Percentiles rank a stretch among this genome's conserved stretches.
Evolutionary conservation across 2,329 filamentous ascomycete genomes (phyloP).

Genomic region (Botryotinia globosa): DNA sequence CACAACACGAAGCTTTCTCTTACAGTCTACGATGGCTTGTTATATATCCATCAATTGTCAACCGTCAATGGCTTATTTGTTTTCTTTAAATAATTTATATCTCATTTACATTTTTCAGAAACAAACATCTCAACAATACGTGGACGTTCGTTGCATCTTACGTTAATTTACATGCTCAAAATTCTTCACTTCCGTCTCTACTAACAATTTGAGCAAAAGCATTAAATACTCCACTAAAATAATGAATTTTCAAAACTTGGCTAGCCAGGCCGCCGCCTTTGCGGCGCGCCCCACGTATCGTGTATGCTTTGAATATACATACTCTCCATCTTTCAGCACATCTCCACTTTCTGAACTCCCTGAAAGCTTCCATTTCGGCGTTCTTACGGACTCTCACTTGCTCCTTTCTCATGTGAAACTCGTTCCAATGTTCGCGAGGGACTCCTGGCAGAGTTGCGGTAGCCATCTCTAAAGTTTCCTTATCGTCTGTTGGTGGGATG

Average conservation of each 20-base stretch:
- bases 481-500: background rate
- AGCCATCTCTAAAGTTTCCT: background rate
- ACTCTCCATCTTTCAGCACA: background rate
- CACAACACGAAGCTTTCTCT: background rate
- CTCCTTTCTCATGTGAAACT: background rate
- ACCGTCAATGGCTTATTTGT: rapidly evolving
- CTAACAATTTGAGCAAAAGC: too few species aligned
- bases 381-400: background rate
- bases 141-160: background rate
- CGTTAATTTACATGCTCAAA: background rate
- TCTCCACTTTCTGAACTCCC: background rate
- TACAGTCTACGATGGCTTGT: too few species aligned
- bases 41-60: background rate
- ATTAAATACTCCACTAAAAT: too few species aligned
- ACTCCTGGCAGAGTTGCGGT: background rate
- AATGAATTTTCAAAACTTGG: too few species aligned
- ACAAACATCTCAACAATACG: background rate
- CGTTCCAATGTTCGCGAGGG: background rate
- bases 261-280: background rate
- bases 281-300: too few species aligned
- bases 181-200: background rate
- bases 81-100: background rate
- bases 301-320: background rate
- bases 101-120: background rate
- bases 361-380: background rate